Evolutionary conservation across 1,284 basidiomycete species (phyloP), one percentile per base, ranked within the genome.

Genomic region (Apiotrichum akiyoshidainum): DNA sequence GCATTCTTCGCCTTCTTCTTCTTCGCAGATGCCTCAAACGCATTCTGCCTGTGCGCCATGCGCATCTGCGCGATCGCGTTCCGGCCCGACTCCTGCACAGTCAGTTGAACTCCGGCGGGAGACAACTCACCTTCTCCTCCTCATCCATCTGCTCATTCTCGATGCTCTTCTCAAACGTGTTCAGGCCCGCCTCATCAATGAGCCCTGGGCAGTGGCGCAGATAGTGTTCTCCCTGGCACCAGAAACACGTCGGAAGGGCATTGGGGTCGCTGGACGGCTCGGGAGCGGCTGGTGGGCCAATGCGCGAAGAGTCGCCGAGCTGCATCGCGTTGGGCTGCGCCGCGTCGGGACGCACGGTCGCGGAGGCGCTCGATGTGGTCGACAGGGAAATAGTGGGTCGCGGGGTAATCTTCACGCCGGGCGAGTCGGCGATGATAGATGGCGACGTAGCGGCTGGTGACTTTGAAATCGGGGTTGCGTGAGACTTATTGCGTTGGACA

Each of bases 261-360:
- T 44, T 16, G 1, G 14, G 11, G 33, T 37, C 26, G 26, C 7
- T 31, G 26, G 26, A 31, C 26, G 26, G 8, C 2, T 31, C 5
- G 19, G 21, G 6, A n/a, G 35, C 19, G 37, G 31, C 13, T 19
- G 8, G 42, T 8, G 53, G 44, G 5, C 46, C 33, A 34, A 61
- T 55, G 1, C 60, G 53, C 8, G 60, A 61, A 33, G 60, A 61
- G 44, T 61, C 60, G 21, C 60, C 60, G 9, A 61, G 39, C 33
- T 61, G 60, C 16, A 61, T n/a, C 10, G 46, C 41, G 39, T 35
- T 41, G 2, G n/a, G 40, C 1, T 47, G 51, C 13, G 19, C 45
- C 2, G 12, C 22, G 22, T 6, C 14, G 5, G 45, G 11, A 17
- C n/a, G 45, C 4, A 12, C 22, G 11, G 19, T 19, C 2, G 37